Percentiles rank a stretch among this genome's conserved stretches.
Conservation (phyloP, 2,329 filamentous ascomycete species). For the Diaporthe sp. region DNA sequence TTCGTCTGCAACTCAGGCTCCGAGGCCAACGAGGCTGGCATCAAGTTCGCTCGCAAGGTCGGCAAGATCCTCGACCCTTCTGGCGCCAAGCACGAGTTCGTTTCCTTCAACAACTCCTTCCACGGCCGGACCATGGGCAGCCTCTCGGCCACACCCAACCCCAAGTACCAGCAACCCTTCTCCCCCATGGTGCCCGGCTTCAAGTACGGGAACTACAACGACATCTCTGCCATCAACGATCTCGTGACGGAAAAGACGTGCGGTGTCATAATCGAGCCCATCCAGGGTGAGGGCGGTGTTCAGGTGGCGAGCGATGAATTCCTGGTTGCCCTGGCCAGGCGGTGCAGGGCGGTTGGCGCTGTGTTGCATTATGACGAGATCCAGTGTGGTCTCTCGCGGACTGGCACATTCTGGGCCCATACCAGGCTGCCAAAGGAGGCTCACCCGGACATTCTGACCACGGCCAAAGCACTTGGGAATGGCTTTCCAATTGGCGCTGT, state of each 20-base stretch:
- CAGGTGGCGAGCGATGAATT: conserved; percentile 88
- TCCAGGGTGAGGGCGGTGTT: conserved; percentile 96
- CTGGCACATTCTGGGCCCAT: conserved; percentile 93
- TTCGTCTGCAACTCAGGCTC: conserved; percentile 98
- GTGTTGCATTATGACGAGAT: conserved; percentile 97
- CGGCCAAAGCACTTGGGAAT: conserved; percentile 96
- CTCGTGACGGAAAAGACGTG: conserved; percentile 89
- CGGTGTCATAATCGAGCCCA: conserved; percentile 95
- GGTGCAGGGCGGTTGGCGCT: conserved; percentile 89
- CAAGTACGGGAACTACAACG: conserved; percentile 87
- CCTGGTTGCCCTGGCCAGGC: conserved; percentile 82
- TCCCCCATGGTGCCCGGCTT: conserved; percentile 96
- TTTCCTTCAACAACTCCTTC: conserved; percentile 93
- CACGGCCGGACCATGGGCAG: conserved; percentile 97
- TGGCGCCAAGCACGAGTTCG: conserved; percentile 83
- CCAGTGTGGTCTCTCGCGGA: conserved; percentile 91
- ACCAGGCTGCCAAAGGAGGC: conserved; percentile 79
- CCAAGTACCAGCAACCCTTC: conserved; percentile 97
- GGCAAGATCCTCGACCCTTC: conserved; percentile 82
- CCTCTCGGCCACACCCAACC: conserved; percentile 95
- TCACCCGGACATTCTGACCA: conserved; percentile 94
- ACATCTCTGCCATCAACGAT: conserved; percentile 77
- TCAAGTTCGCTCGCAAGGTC: conserved; percentile 96
- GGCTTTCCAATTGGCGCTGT: conserved; percentile 95
- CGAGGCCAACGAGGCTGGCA: conserved; percentile 96